A percentile compares a stretch with the other conserved stretches of the same genome.
Evolutionary conservation across 2,329 filamentous ascomycete species (phyloP).

Genomic region (Arachnomyces sp.): DNA sequence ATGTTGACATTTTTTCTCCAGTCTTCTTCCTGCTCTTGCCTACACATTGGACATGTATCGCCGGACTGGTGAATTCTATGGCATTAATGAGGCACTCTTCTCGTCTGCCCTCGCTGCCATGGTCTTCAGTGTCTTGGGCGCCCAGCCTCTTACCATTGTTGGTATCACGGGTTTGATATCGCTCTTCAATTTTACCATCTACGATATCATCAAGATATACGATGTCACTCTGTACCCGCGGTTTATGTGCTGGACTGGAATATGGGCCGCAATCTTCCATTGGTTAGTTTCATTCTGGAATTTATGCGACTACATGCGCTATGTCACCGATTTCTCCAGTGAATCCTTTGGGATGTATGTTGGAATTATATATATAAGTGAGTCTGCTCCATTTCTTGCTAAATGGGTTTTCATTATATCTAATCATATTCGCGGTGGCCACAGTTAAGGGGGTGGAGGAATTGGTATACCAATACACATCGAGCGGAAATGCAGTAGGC

Average conservation of each 20-base stretch:
- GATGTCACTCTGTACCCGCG: slow-evolving; percentile 44
- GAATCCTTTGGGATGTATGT: slow-evolving; percentile 49
- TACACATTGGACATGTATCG: slow-evolving; percentile 53
- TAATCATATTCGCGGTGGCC: slow-evolving; percentile 11
- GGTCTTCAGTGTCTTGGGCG: slow-evolving; percentile 45
- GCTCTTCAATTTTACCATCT: slow-evolving; percentile 53
- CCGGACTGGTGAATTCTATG: slow-evolving; percentile 46
- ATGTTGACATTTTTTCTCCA: slow-evolving; percentile 11
- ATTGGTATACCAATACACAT: slow-evolving; percentile 43
- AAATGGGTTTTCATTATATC: no score
- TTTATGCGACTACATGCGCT: slow-evolving; percentile 50
- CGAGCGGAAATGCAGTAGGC: slow-evolving; percentile 34
- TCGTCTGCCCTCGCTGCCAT: slow-evolving; percentile 48
- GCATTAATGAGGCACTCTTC: slow-evolving; percentile 50
- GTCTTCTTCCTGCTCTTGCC: slow-evolving; percentile 50
- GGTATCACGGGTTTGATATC: slow-evolving; percentile 49
- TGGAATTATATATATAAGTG: slow-evolving; percentile 48
- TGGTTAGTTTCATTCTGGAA: slow-evolving; percentile 48
- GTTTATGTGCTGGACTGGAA: slow-evolving; percentile 49
- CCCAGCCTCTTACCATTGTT: slow-evolving; percentile 49
- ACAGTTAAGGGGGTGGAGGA: slow-evolving; percentile 50
- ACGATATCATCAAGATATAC: slow-evolving; percentile 45
- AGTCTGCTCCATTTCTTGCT: slow-evolving; percentile 20
- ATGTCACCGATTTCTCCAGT: slow-evolving; percentile 50
- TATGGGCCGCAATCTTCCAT: slow-evolving; percentile 51